Conservation (phyloP, 352 stramenopile genomes). For the Phytopythium cucurbitacearum region DNA sequence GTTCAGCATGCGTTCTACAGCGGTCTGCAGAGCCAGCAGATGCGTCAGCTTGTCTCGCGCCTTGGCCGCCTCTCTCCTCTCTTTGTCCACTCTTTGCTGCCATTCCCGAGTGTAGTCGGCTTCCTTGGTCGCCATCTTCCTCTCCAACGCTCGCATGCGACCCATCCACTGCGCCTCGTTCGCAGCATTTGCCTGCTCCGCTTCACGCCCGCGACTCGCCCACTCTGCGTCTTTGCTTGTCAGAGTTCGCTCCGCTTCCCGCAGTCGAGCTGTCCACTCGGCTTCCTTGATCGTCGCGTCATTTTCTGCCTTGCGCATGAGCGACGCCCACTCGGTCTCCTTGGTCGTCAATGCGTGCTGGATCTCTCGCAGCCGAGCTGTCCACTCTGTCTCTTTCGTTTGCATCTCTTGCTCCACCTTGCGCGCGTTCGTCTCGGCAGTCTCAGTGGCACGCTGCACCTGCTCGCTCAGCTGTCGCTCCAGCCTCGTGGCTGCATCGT, state of each 20-base stretch:
- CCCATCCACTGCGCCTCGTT: no score
- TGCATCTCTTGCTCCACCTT: conserved; percentile 26
- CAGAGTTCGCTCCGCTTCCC: no score
- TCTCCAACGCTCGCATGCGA: no score
- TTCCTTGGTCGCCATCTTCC: no score
- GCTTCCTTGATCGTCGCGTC: conserved; percentile 1
- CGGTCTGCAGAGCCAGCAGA: conserved; percentile 27
- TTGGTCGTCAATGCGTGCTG: not conserved
- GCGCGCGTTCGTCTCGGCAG: conserved; percentile 13
- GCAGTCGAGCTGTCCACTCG: no score
- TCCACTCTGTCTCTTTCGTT: conserved; percentile 27
- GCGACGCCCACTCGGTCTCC: conserved; percentile 3
- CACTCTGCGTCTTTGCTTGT: no score
- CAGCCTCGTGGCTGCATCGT: conserved; percentile 14
- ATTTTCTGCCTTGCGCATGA: conserved; percentile 1
- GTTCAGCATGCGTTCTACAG: conserved; percentile 32
- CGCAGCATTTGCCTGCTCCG: no score
- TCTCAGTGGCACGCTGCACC: conserved; percentile 14
- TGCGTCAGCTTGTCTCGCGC: conserved; percentile 13
- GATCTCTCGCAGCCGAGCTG: conserved; percentile 14
- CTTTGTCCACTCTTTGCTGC: no score
- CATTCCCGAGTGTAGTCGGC: no score
- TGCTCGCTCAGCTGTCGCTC: conserved; percentile 24
- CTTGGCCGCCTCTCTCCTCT: conserved; percentile 4
- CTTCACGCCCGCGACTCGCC: no score